Evolutionary conservation across 2,329 filamentous ascomycete genomes (phyloP), one percentile per base, ranked within the genome.

Genomic region (Pyrenochaeta sp.): DNA sequence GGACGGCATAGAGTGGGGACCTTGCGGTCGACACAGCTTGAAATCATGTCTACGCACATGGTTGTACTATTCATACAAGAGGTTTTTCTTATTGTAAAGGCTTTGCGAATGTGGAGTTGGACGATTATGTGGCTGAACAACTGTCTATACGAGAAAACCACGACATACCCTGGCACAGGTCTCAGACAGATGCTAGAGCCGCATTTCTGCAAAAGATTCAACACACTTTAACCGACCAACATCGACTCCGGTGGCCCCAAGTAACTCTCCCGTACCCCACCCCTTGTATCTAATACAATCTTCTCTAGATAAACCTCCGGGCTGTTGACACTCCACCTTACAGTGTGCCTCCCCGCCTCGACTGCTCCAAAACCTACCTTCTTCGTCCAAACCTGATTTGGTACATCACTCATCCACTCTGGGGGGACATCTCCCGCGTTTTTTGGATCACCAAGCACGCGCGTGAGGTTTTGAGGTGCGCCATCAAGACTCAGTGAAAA

Each of bases 361-460:
- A 39, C 49, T 14, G 29, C 11, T 3, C 52, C 46, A 18, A 61
- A 35, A 56, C n/a, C 15, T 12, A 43, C 70, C 68, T 31, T 72
- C 74, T 35, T 72, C 32, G 72, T 75, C 81, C 81, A 83, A 0
- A 78, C 77, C 20, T 76, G 67, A 52, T 82, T 78, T 14, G 77
- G 30, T 18, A 55, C 52, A 23, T 46, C 49, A 17, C 39, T 35
- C 10, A 72, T 64, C 81, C 82, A 84, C 18, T 77, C 77, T 1
- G 71, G 74, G 7, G 82, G 81, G 48, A 66, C 32, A 45, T 60
- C 45, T 72, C 74, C 37, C 1, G 75, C 73, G 3, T 78, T 66
- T 20, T 75, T 59, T 1, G 71, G 72, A 12, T 60, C 49, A 12
- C 57, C 50, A 7, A 60, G 46, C n/a, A 64, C 47, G 52, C 64